Percentiles rank a stretch among this genome's conserved stretches.
Conservation (phyloP, 2,329 filamentous ascomycete species). For the Beauveria bassiana region DNA sequence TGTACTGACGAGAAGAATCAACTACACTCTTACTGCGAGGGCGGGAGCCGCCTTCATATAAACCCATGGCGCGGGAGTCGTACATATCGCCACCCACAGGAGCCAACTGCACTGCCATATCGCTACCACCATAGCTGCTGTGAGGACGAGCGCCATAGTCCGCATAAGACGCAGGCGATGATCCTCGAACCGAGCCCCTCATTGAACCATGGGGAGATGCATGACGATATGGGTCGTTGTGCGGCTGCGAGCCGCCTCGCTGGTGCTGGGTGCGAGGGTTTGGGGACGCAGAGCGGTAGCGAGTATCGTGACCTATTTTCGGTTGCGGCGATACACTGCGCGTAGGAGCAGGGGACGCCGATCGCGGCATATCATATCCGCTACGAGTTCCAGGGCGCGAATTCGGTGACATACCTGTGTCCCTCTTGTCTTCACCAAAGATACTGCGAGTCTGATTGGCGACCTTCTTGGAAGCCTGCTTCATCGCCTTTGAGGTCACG, state of each 20-base stretch:
- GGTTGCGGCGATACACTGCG: slow-evolving; percentile 58
- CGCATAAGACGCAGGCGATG: slow-evolving; percentile 41
- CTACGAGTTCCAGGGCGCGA: slow-evolving; percentile 50
- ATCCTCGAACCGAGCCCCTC: slow-evolving; percentile 35
- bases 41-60: slow-evolving; percentile 46
- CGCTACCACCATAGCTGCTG: slow-evolving; percentile 42
- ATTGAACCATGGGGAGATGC: slow-evolving; percentile 42
- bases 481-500: slow-evolving; percentile 90
- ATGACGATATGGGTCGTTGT: slow-evolving; percentile 38
- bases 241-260: slow-evolving; percentile 31
- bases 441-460: slow-evolving; percentile 74
- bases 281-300: slow-evolving; percentile 49
- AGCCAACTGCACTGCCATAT: slow-evolving; percentile 64
- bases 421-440: slow-evolving; percentile 45
- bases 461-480: slow-evolving; percentile 86
- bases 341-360: slow-evolving; percentile 61
- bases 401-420: slow-evolving; percentile 24
- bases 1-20: slow-evolving; percentile 74
- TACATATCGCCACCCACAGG: slow-evolving; percentile 49
- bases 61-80: slow-evolving; percentile 45
- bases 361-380: slow-evolving; percentile 46
- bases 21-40: slow-evolving; percentile 77
- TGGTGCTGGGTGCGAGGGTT: slow-evolving; percentile 49
- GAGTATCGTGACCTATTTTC: slow-evolving; percentile 39
- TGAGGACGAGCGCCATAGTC: slow-evolving; percentile 40